Base-by-base conservation (phyloP, 2,329 filamentous ascomycete species). In the Bimuria novae-zelandiae region DNA sequence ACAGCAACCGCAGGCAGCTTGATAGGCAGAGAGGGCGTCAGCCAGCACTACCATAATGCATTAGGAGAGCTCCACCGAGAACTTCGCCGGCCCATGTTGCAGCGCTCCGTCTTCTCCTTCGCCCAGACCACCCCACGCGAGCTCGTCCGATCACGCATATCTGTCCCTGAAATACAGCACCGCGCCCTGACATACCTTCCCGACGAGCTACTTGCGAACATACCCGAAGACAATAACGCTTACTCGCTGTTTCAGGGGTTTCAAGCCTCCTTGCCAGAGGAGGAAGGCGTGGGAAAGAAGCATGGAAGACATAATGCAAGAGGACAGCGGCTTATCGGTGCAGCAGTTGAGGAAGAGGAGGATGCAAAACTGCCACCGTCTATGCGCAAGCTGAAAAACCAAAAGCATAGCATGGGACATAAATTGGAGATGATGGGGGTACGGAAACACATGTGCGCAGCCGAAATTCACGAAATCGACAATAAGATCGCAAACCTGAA, bases 211-310 rank as follows among this genome's bases (percentile, higher is more conserved):
- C 84, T 99, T 41, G 80, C 81, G 61, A 92, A 96, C 71, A 93
- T 97, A 45, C 94, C 94, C 62, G 91, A 96, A 55, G 84, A 88
- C 70, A 86, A 88, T 19, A 95, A 90, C 75, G 80, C 86, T 14
- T 99, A 96, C 77, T 97, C 92, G 35, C 81, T 99, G 39, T 97
- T 99, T 74, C 90, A 99, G 74, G 94, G 94, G 61, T 99, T 99
- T 75, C 88, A 96, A 76, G 94, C 93, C 42, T 92, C 87, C 59
- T 81, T 96, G 57, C 92, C 92, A 2, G 89, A 94, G 51, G 77
- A 80, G 42, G 79, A 63, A 78, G 49, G 74, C 69, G 48, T 84
- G 88, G 57, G 84, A 83, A 61, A 87, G 71, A 84, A 62, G 41
- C 84, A 83, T 60, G 78, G 87, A 47, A 84, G 89, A 63, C 85